These are phyloP conservation scores for Aspergillus spinulosporus DNA, from an alignment of 2,329 filamentous ascomycete genomes.

Conservation along the genomic window DNA sequence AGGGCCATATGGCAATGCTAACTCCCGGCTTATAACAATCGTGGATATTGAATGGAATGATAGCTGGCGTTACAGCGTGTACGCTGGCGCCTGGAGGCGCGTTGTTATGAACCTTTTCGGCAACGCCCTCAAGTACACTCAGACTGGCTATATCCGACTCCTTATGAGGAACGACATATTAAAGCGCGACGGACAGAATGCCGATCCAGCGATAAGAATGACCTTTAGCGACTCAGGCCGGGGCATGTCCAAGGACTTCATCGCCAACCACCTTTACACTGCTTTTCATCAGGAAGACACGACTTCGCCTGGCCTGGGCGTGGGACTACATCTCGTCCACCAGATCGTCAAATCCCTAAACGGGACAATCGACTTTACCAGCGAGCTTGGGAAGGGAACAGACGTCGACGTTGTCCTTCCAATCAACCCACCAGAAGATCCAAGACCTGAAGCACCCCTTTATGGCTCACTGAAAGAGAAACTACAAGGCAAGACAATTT, in stretches of 20 bases:
- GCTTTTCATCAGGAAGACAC: constrained; percentile 59
- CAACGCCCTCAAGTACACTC: constrained; percentile 16
- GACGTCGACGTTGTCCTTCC: constrained; percentile 15
- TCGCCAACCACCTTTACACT: constrained; percentile 46
- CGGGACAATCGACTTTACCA: constrained; percentile 27
- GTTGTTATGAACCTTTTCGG: constrained; percentile 18
- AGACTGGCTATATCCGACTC: constrained; percentile 13
- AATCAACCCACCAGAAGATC: constrained; percentile 6
- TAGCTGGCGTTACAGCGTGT: constrained; percentile 7
- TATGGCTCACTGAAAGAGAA: not conserved
- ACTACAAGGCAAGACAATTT: not conserved
- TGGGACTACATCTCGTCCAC: not conserved
- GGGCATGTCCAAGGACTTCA: constrained; percentile 31
- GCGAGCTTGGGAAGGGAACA: constrained; percentile 27
- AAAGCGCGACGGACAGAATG: constrained; percentile 2
- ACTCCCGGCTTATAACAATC: not conserved
- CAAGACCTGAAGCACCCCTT: not conserved
- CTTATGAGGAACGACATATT: constrained; percentile 21
- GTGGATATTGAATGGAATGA: constrained; percentile 3
- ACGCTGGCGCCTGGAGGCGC: constrained; percentile 15
- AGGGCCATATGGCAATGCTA: too few relatives aligned
- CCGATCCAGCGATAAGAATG: constrained; percentile 11
- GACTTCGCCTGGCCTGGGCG: not conserved
- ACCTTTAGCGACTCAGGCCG: constrained; percentile 29
- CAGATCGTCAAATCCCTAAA: not conserved